Base-by-base conservation (phyloP, 108 stramenopile genomes). In the Cyclotella choctawhatcheeana region DNA sequence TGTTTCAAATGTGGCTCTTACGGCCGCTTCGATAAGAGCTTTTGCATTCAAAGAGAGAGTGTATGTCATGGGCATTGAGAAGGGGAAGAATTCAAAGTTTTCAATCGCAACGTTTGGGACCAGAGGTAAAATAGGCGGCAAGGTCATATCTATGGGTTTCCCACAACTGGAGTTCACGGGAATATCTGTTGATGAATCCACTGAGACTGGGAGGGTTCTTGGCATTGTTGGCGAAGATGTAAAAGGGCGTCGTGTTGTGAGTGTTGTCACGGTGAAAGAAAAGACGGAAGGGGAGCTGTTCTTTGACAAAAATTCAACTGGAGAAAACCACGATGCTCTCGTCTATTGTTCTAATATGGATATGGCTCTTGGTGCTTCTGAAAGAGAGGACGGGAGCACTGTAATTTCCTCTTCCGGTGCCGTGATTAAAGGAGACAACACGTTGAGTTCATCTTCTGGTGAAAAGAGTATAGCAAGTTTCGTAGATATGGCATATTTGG, bases 401-500 rank as follows among this genome's bases (percentile, higher is more conserved):
- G 29, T 56, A 12, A 14, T 56, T n/a, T 29, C 55, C 4, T 29
- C 55, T 10, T 56, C 12, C 1, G 55, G 20, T 13, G 5, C 29
- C 17, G 13, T 4, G 5, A 31, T 56, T 8, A 12, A 40, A 1
- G 33, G 59, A 37, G 37, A 60, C 12, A 60, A 1, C 0, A 16
- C 16, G 12, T 12, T 60, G 33, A 35, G 35, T 26, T 21, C 37
- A 20, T 35, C 59, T 21, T 60, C 59, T 60, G 37, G 35, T 10
- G 68, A 62, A 0, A 25, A 44, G 8, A 31, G 29, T 14, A 26
- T 63, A 3, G 51, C 12, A 21, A 73, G 79, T 44, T 45, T 69
- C 26, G 55, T 76, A 25, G 34, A 69, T 14, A 34, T 29, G 54
- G 77, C 73, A 0, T 64, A 83, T 60, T 50, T 85, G 16, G 47